Percentiles rank a stretch among this genome's conserved stretches.
These are phyloP conservation scores for Cladophialophora exuberans DNA, from an alignment of 2,329 filamentous ascomycete species.

Conservation along the genomic window DNA sequence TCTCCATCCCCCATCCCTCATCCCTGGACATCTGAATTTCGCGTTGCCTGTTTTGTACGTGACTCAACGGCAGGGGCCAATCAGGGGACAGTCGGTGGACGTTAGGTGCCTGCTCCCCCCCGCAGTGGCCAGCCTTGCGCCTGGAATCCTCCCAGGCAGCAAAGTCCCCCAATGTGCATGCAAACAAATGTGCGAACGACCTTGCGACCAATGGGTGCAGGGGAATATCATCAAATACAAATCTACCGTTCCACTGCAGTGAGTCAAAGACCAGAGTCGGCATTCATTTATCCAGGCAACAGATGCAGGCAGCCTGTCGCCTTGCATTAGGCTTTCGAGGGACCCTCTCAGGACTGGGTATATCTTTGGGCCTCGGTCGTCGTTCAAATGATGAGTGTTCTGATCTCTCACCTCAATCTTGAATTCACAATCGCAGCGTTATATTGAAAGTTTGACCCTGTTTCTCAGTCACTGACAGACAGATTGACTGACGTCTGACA, in stretches of 20 bases:
- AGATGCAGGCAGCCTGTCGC: background rate
- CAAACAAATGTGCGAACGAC: background rate
- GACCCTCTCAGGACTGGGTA: too few species aligned
- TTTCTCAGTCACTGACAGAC: too few species aligned
- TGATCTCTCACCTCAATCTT: too few species aligned
- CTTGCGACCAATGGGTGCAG: too few species aligned
- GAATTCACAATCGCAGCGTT: too few species aligned
- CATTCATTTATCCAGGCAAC: conserved; percentile 2
- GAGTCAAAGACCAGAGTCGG: conserved; percentile 3
- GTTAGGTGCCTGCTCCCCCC: too few species aligned
- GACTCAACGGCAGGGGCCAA: background rate
- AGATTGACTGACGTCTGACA: too few species aligned
- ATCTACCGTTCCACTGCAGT: background rate
- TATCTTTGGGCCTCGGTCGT: too few species aligned
- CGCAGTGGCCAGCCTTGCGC: background rate
- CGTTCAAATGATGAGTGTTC: too few species aligned
- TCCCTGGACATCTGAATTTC: background rate
- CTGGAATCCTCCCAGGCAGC: conserved; percentile 1
- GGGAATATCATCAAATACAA: too few species aligned
- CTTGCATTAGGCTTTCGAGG: too few species aligned
- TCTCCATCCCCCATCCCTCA: background rate
- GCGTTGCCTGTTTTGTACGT: background rate
- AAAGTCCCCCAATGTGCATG: background rate
- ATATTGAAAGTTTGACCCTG: too few species aligned
- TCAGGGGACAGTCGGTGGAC: background rate